Conservation (phyloP, 2,329 filamentous ascomycete genomes). For the Fusarium cicatricum region DNA sequence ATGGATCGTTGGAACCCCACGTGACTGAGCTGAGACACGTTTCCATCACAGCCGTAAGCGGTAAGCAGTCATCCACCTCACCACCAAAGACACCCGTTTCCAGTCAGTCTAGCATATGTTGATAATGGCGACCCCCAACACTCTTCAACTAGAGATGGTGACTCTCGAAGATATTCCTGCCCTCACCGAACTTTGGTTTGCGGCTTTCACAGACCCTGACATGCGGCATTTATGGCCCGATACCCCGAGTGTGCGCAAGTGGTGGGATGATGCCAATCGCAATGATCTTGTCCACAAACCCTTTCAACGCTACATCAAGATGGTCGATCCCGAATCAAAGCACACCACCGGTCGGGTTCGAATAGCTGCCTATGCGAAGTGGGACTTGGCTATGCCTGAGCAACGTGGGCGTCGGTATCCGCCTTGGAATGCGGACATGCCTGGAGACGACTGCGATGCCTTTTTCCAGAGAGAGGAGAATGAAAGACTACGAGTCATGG, state of each 20-base stretch:
- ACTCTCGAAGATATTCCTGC: conserved; percentile 12
- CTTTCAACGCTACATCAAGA: conserved; percentile 30
- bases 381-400: conserved; percentile 21
- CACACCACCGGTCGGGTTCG: conserved; percentile 13
- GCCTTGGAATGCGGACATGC: conserved; percentile 25
- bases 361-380: conserved; percentile 32
- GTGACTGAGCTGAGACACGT: too few relatives aligned
- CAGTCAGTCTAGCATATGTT: too few relatives aligned
- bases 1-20: too few relatives aligned
- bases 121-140: neutral
- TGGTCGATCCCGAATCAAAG: conserved; percentile 18
- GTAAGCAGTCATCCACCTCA: too few relatives aligned
- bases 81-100: too few relatives aligned
- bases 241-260: conserved; percentile 24
- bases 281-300: conserved; percentile 25
- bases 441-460: conserved; percentile 17
- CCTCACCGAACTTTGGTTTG: conserved; percentile 29
- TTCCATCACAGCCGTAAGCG: too few relatives aligned
- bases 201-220: conserved; percentile 21
- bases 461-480: conserved; percentile 27
- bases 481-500: conserved; percentile 29
- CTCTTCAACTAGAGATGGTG: conserved; percentile 10
- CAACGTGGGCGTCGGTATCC: conserved; percentile 30
- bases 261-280: conserved; percentile 30
- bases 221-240: conserved; percentile 29